Percentiles rank a stretch among this genome's conserved stretches.
Conservation (phyloP, 208 protist species). For the Leishmania tarentolae region DNA sequence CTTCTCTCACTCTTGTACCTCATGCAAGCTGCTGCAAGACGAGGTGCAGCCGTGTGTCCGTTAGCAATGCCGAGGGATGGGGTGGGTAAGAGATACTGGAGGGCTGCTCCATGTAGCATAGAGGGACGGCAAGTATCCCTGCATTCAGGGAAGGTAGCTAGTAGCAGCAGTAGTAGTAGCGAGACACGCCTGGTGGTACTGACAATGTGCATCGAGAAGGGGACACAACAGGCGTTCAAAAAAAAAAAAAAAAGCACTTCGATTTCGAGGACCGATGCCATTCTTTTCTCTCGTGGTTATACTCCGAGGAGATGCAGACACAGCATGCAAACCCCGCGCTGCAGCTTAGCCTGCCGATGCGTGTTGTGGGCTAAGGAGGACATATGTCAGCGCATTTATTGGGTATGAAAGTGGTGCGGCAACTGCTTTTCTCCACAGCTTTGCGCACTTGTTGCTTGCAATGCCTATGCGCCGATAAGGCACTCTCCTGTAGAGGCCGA, state of each 20-base stretch:
- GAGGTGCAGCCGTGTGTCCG: not conserved
- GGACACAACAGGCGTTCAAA: not conserved
- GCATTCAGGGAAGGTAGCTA: not conserved
- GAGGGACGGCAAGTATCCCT: not conserved
- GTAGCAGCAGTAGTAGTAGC: constrained; percentile 4
- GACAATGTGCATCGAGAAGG: not conserved
- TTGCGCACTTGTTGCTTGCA: not conserved
- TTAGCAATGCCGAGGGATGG: not conserved
- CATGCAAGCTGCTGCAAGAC: not conserved
- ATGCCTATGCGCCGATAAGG: not conserved
- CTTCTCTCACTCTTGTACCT: not conserved
- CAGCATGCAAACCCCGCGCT: not conserved
- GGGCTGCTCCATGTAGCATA: not conserved
- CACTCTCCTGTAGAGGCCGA: not conserved
- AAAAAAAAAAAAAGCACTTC: not conserved
- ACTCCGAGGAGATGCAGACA: not conserved
- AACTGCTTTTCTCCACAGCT: not conserved
- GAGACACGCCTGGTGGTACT: not conserved
- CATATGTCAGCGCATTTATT: not conserved
- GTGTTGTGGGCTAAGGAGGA: not conserved
- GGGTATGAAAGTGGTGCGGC: not conserved
- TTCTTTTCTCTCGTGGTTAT: not conserved
- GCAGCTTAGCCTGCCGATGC: not conserved
- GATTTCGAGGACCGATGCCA: not conserved
- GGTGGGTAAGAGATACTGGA: not conserved